Base-by-base conservation (phyloP, 1,284 basidiomycete genomes). In the Apiotrichum sp. region DNA sequence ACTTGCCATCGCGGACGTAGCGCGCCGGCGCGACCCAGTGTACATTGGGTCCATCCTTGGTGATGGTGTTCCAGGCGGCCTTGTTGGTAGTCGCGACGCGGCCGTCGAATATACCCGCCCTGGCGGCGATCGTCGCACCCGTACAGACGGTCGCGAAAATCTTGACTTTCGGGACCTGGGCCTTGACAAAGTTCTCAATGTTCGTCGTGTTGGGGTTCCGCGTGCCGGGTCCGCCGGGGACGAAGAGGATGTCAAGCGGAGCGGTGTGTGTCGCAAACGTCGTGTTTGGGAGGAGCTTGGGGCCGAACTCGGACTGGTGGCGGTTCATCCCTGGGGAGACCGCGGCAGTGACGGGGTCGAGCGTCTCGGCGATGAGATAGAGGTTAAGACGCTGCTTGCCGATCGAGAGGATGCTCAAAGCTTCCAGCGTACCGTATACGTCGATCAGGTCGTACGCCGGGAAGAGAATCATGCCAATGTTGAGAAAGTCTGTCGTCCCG, bases 51-150 rank as follows among this genome's bases (percentile, higher is more conserved):
- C 41, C 40, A 6, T 35, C 13, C 4, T 32, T 40, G 16, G 29
- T n/a, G 4, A 31, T 36, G 16, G 22, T 14, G 22, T 29, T 4
- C 47, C 47, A 64, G 2, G 61, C 58, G 3, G 44, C 36, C 47
- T 66, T 66, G 57, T 66, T 66, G 11, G 62, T 64, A 9, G 64
- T 66, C 3, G 64, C 64, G 45, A 41, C 61, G 38, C 58, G 49
- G 11, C 64, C 64, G 9, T 55, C 45, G 13, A 66, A 51, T 1
- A 50, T 32, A 9, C 64, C 64, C 3, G 61, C 58, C 9, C 36
- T n/a, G 13, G 64, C 61, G 10, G 64, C 43, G 4, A 66, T 55
- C 57, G 56, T 59, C 7, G 56, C 52, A 5, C 64, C 64, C 1
- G 62, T 64, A 47, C 64, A 66, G 1, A 66, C 61, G 57, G 33